Percentiles rank a stretch among this genome's conserved stretches.
phyloP scores from a whole-genome alignment of 352 stramenopile species.

The Elongisporangium prolatum region DNA sequence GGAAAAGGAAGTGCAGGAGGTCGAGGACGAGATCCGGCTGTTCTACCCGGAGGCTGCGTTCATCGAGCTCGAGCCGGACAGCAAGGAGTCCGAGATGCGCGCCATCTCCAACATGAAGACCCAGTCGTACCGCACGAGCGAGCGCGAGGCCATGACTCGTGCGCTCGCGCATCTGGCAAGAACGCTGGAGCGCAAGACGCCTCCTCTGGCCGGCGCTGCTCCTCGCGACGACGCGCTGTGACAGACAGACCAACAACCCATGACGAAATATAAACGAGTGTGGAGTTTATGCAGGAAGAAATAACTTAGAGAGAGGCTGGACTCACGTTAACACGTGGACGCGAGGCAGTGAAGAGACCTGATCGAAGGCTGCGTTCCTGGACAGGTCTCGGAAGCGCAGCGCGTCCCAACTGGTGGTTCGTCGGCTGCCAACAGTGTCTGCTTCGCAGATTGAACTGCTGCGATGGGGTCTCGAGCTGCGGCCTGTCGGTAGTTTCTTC shows the following conservation, averaged over 20 bases:
- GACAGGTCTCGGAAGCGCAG: not conserved
- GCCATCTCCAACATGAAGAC: slow-evolving; percentile 79
- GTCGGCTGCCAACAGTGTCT: not conserved
- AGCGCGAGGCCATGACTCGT: slow-evolving; percentile 81
- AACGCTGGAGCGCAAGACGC: slow-evolving; percentile 58
- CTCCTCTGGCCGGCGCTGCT: slow-evolving; percentile 1
- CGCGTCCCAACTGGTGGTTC: slow-evolving; percentile 5
- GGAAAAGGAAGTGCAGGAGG: slow-evolving; percentile 94
- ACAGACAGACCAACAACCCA: not conserved
- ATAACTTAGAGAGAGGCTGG: not conserved
- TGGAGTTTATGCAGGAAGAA: not conserved
- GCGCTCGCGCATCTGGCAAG: slow-evolving; percentile 70
- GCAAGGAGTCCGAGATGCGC: slow-evolving; percentile 86
- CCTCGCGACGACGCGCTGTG: not conserved
- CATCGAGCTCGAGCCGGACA: slow-evolving; percentile 97
- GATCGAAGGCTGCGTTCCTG: not conserved
- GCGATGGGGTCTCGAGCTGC: not conserved
- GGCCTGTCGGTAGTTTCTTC: not conserved
- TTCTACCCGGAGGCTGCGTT: slow-evolving; percentile 94
- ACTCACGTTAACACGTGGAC: not conserved
- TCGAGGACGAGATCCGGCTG: slow-evolving; percentile 92
- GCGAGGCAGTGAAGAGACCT: not conserved
- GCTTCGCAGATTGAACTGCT: not conserved
- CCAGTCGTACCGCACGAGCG: slow-evolving; percentile 73
- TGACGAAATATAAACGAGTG: not conserved